A percentile compares a stretch with the other conserved stretches of the same genome.
Conservation (phyloP, 768 basidiomycete species). For the Obba rivulosa region DNA sequence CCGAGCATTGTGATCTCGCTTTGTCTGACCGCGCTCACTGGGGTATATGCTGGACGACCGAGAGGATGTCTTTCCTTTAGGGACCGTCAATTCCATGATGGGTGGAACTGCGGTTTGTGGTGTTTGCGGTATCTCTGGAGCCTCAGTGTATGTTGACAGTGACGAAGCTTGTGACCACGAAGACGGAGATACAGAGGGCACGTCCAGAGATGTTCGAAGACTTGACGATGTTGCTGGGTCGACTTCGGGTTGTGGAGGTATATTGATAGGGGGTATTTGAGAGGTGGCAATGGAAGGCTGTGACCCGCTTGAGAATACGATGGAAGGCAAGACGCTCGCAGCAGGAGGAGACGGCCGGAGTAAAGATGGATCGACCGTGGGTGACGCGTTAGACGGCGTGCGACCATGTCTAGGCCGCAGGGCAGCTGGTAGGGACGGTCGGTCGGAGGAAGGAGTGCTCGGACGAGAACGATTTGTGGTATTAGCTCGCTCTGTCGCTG, state of each 20-base stretch:
- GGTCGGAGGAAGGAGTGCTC: conserved; percentile 18
- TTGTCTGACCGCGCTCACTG: conserved; percentile 30
- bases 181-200: conserved; percentile 7
- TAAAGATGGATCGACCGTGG: conserved; percentile 11
- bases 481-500: conserved; percentile 10
- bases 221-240: too few species aligned
- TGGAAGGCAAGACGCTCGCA: conserved; percentile 26
- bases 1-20: conserved; percentile 62
- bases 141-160: conserved; percentile 4
- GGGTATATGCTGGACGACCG: conserved; percentile 8
- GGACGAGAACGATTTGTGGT: conserved; percentile 17
- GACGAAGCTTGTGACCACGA: conserved; percentile 13
- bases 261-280: not conserved
- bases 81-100: not conserved
- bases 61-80: conserved; percentile 4
- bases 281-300: conserved; percentile 17
- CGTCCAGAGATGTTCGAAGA: conserved; percentile 2
- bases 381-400: conserved; percentile 38
- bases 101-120: not conserved
- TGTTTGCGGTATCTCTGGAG: conserved; percentile 3
- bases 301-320: conserved; percentile 9
- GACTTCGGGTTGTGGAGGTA: not conserved
- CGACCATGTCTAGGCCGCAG: conserved; percentile 32
- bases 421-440: conserved; percentile 23
- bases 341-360: conserved; percentile 14